Percentiles rank a stretch among this genome's conserved stretches.
These are phyloP conservation scores for Salix arbutifolia DNA, from an alignment of 345 rosid species.

Conservation along the genomic window DNA sequence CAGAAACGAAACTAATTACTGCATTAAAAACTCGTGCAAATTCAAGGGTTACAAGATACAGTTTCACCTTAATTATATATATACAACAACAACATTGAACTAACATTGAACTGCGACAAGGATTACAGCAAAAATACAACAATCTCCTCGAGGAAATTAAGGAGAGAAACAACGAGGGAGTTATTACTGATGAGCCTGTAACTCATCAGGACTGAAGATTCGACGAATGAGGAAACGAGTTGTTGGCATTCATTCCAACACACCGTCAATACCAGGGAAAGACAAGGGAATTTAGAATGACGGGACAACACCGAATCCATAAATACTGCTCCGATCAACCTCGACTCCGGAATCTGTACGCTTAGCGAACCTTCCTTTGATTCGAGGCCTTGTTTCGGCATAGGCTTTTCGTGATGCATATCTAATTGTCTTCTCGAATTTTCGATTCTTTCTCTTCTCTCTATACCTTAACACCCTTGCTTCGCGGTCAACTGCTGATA, in stretches of 20 bases:
- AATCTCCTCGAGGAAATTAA: background rate
- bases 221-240: background rate
- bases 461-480: conserved; percentile 95
- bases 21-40: background rate
- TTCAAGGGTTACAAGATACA: background rate
- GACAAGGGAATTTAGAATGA: conserved; percentile 37
- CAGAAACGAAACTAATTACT: background rate
- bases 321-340: conserved; percentile 37
- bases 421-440: conserved; percentile 93
- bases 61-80: background rate
- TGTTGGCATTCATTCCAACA: background rate
- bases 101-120: background rate
- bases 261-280: background rate
- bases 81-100: background rate
- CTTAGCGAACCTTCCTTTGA: conserved; percentile 90
- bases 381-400: conserved; percentile 85
- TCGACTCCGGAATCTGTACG: conserved; percentile 41
- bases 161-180: background rate
- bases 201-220: background rate
- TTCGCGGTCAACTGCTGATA: conserved; percentile 77
- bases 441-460: conserved; percentile 93
- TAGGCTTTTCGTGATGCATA: conserved; percentile 92
- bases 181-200: background rate
- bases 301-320: conserved; percentile 77
- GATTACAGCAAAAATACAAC: background rate